phyloP scores from a whole-genome alignment of 192 early-diverging fungal genomes.

The Backusella psychrophila region DNA sequence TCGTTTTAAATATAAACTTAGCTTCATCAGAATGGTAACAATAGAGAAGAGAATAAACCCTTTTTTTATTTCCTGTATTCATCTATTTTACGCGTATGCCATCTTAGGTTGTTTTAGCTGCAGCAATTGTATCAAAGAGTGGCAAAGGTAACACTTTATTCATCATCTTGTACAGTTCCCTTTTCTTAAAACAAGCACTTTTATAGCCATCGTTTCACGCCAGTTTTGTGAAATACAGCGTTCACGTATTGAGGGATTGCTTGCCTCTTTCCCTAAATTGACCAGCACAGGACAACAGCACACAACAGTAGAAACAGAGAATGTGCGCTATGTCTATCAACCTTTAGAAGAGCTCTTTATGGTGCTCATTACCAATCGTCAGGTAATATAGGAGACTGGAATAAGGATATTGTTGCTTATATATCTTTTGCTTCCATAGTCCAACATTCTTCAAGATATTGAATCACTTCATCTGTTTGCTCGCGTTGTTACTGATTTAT shows the following conservation, averaged over 20 bases:
- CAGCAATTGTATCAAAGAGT: conserved; percentile 88
- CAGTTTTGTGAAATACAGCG: conserved; percentile 98
- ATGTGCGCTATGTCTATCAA: conserved; percentile 98
- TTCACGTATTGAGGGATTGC: conserved; percentile 92
- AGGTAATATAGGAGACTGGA: conserved; percentile 34
- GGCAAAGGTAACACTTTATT: conserved; percentile 74
- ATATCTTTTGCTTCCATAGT: conserved; percentile 24
- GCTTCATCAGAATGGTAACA: background rate
- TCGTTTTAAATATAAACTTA: background rate
- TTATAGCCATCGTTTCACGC: conserved; percentile 79
- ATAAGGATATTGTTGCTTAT: background rate
- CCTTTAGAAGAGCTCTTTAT: conserved; percentile 94
- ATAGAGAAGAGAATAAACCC: background rate
- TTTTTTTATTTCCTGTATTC: background rate
- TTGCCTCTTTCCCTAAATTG: conserved; percentile 97
- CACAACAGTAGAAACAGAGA: conserved; percentile 96
- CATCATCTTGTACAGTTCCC: background rate
- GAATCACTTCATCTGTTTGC: conserved; percentile 94
- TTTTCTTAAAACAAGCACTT: background rate
- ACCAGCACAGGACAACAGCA: conserved; percentile 90
- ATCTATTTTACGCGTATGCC: background rate
- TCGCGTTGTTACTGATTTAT: conserved; percentile 87
- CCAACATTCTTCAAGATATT: conserved; percentile 99
- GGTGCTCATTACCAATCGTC: conserved; percentile 93
- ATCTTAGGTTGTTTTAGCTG: conserved; percentile 86